Conservation (phyloP, 306 rosid species). For the Luffa acutangula region DNA sequence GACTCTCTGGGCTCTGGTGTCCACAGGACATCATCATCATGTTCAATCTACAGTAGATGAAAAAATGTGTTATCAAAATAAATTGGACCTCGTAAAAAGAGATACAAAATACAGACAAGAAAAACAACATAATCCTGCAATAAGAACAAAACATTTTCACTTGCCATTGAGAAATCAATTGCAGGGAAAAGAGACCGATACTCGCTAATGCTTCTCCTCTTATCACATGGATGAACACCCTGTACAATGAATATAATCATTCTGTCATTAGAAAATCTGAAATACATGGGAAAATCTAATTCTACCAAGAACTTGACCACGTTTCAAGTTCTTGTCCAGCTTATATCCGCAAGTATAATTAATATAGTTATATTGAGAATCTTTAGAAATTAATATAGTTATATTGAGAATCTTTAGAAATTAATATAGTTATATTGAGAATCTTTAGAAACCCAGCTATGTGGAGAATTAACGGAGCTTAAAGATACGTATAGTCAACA, state of each 20-base stretch:
- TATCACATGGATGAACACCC: constrained; percentile 94
- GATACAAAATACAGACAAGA: not conserved
- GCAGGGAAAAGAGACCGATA: constrained; percentile 73
- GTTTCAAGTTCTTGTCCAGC: constrained; percentile 1
- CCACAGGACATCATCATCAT: constrained; percentile 68
- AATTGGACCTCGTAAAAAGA: not conserved
- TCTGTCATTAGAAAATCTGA: not conserved
- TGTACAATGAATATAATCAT: constrained; percentile 15
- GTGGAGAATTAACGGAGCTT: not conserved
- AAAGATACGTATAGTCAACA: not conserved
- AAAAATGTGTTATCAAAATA: constrained; percentile 10
- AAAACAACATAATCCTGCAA: not conserved
- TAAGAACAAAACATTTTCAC: not conserved
- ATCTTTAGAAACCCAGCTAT: not conserved
- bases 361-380: not conserved
- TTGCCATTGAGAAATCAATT: constrained; percentile 69
- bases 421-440: not conserved
- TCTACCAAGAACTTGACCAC: not conserved
- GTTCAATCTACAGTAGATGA: constrained; percentile 47
- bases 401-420: not conserved
- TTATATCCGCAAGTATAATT: not conserved
- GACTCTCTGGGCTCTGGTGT: constrained; percentile 67
- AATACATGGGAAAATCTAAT: not conserved
- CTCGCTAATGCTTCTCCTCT: constrained; percentile 71
- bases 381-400: not conserved